Conservation (phyloP, 129 eudicot genomes). For the Daucus carota region DNA sequence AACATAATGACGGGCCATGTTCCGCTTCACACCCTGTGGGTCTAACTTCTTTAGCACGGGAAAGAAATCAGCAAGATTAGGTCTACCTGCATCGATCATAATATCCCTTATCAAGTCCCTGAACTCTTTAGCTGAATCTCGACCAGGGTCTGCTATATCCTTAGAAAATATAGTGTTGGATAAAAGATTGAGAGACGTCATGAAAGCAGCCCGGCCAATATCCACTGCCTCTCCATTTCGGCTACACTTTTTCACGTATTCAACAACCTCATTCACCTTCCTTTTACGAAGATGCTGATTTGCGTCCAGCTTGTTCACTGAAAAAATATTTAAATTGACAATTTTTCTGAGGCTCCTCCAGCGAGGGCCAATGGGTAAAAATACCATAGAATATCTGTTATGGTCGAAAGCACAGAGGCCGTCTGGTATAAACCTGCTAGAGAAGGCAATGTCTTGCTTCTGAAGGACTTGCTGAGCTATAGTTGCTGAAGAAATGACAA, state of each 20-base stretch:
- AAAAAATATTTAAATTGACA: constrained; percentile 29
- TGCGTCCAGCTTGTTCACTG: constrained; percentile 30
- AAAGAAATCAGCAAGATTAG: too few relatives aligned
- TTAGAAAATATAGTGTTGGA: constrained; percentile 8
- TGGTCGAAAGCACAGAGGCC: constrained; percentile 42
- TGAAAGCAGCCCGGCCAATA: constrained; percentile 31
- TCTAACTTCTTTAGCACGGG: too few relatives aligned
- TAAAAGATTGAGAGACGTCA: constrained; percentile 35
- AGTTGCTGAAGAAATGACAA: constrained; percentile 49
- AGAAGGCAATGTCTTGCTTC: constrained; percentile 50
- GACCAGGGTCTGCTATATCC: constrained; percentile 32
- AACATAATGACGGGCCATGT: too few relatives aligned
- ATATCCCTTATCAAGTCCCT: constrained; percentile 39
- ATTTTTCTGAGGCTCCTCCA: constrained; percentile 49
- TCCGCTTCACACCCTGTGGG: too few relatives aligned
- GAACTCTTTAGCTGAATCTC: constrained; percentile 40
- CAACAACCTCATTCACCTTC: constrained; percentile 40
- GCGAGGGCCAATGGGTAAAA: constrained; percentile 32
- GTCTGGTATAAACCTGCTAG: constrained; percentile 39
- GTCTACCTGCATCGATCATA: constrained; percentile 39
- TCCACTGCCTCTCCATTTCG: constrained; percentile 8
- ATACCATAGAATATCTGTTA: constrained; percentile 22
- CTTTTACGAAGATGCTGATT: constrained; percentile 24
- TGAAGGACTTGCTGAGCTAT: constrained; percentile 55
- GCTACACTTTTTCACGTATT: constrained; percentile 20